Conservation (phyloP, 2,329 filamentous ascomycete genomes). For the Juglanconis oblonga region DNA sequence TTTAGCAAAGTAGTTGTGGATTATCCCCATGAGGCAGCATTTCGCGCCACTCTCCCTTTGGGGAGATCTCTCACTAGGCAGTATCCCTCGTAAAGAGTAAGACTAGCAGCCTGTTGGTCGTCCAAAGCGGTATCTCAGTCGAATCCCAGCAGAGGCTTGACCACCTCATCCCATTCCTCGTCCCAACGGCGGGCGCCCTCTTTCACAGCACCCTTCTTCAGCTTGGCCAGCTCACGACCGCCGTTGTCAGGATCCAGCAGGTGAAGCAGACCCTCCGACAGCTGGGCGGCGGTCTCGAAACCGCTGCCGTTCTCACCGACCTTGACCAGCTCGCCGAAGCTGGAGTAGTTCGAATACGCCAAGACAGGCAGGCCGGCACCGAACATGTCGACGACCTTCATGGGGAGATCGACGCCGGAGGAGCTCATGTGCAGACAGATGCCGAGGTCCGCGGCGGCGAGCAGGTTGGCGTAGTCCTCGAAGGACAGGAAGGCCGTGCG, state of each 20-base stretch:
- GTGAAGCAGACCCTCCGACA: conserved; percentile 60
- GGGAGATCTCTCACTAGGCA: neutral
- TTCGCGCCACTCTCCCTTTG: neutral
- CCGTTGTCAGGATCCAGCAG: conserved; percentile 56
- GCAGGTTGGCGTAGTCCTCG: conserved; percentile 77
- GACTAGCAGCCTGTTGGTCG: neutral
- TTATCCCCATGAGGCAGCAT: neutral
- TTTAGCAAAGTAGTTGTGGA: too few species aligned
- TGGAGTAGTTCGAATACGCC: conserved; percentile 81
- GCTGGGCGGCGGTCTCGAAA: conserved; percentile 68
- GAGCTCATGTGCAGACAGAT: conserved; percentile 91
- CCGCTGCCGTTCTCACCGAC: conserved; percentile 85
- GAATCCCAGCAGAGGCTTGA: conserved; percentile 66
- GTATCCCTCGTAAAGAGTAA: neutral
- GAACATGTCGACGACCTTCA: conserved; percentile 99
- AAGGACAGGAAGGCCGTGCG: conserved; percentile 82
- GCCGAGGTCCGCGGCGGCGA: conserved; percentile 83
- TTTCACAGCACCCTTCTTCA: conserved; percentile 67
- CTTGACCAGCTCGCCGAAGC: conserved; percentile 85
- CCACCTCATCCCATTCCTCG: conserved; percentile 85
- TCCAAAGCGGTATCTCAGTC: neutral
- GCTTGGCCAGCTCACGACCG: conserved; percentile 48
- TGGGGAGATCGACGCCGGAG: conserved; percentile 91
- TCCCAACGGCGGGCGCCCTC: conserved; percentile 84
- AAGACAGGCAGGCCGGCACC: conserved; percentile 87